Evolutionary conservation across 306 rosid genomes (phyloP).

Genomic region (Prinsepia uniflora): DNA sequence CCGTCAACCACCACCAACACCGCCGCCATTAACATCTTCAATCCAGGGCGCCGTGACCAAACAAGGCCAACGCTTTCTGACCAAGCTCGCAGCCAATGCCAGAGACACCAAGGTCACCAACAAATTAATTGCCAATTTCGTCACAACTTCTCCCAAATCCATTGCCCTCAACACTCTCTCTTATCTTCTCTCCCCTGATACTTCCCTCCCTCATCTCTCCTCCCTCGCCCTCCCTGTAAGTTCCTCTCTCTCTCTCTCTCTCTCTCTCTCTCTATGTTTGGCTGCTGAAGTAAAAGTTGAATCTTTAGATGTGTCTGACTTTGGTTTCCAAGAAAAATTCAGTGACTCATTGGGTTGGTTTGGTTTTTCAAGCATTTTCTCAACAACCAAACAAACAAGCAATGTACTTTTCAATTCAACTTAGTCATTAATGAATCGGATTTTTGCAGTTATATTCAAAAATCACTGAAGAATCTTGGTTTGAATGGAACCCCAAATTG

Average conservation of each 20-base stretch:
- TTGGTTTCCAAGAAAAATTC: neutral
- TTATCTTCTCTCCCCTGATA: conserved; percentile 57
- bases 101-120: conserved; percentile 36
- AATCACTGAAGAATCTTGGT: conserved; percentile 64
- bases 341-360: neutral
- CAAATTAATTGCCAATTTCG: conserved; percentile 49
- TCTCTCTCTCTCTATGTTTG: neutral
- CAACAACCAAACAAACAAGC: neutral
- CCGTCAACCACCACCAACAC: neutral
- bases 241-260: neutral
- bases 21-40: neutral
- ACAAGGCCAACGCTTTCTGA: conserved; percentile 65
- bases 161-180: conserved; percentile 58
- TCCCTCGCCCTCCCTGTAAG: conserved; percentile 57
- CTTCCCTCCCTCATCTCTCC: conserved; percentile 50
- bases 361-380: neutral
- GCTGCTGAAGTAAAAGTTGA: neutral
- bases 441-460: conserved; percentile 50
- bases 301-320: neutral
- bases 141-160: conserved; percentile 50
- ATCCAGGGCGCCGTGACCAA: conserved; percentile 46
- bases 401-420: neutral
- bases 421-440: neutral
- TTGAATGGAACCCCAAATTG: conserved; percentile 57
- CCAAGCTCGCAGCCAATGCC: conserved; percentile 41